A percentile compares a stretch with the other conserved stretches of the same genome.
phyloP scores from a whole-genome alignment of 352 stramenopile species.

The Hyaloperonospora brassicae region DNA sequence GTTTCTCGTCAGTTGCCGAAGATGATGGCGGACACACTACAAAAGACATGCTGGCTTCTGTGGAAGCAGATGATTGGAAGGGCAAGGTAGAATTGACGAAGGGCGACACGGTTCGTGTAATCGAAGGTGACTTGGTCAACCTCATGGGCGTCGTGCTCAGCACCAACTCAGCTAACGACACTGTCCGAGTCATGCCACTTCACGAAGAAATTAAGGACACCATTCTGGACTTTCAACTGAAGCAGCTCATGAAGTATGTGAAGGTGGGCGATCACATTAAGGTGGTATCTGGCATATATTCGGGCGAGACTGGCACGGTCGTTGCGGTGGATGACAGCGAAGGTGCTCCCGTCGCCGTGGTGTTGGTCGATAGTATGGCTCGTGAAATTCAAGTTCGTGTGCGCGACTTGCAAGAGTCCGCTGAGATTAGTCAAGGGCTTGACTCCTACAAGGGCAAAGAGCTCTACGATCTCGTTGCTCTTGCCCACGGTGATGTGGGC shows the following conservation, averaged over 20 bases:
- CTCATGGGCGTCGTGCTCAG: conserved; percentile 86
- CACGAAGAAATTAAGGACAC: conserved; percentile 89
- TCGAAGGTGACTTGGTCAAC: conserved; percentile 83
- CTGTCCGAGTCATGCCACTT: conserved; percentile 82
- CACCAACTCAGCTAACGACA: conserved; percentile 85
- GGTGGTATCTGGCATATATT: conserved; percentile 85
- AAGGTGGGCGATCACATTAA: conserved; percentile 90
- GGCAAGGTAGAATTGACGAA: conserved; percentile 87
- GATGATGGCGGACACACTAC: conserved; percentile 59
- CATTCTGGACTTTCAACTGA: conserved; percentile 84
- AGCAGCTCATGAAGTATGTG: conserved; percentile 87
- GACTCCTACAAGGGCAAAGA: conserved; percentile 88
- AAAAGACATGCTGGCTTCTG: conserved; percentile 58
- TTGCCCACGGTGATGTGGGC: conserved; percentile 81
- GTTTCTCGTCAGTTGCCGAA: conserved; percentile 57
- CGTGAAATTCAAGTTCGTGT: conserved; percentile 88
- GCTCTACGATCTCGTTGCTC: conserved; percentile 82
- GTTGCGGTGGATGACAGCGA: conserved; percentile 82
- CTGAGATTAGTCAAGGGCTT: conserved; percentile 82
- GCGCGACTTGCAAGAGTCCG: conserved; percentile 84
- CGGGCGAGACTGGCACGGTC: conserved; percentile 84
- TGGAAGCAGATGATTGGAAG: conserved; percentile 83
- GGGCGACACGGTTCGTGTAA: conserved; percentile 81
- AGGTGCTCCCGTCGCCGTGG: conserved; percentile 77
- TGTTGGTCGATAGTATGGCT: conserved; percentile 85